Base-by-base conservation (phyloP, 1,284 basidiomycete species). In the Mycena sp. region DNA sequence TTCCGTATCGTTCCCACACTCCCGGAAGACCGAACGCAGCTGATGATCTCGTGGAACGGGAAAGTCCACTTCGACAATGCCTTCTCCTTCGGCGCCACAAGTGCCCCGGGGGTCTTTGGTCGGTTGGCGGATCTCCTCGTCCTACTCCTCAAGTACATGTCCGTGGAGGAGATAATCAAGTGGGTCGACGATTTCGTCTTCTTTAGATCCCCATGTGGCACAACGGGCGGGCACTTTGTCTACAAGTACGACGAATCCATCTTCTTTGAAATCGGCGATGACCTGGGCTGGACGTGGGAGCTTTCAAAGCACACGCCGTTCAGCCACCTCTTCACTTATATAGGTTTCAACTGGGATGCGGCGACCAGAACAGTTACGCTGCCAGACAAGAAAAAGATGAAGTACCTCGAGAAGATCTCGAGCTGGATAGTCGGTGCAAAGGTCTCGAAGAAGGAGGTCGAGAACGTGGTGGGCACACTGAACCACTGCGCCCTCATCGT, bases 401-500 rank as follows among this genome's bases (percentile, higher is more conserved):
- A 74, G 23, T 76, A 74, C 58, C 49, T 70, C 0, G 25, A 19
- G 1, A 64, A 67, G 2, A 41, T 71, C 0, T n/a, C 1, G 3
- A 3, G 2, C 68, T 75, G 60, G 46, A 68, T 2, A 19, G 12
- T 11, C n/a, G 25, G 17, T 57, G 26, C 50, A 3, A 1, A 4
- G 4, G 65, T 70, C 25, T 26, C 64, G 1, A 43, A 68, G 26
- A 30, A 62, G 9, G 71, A 74, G 10, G 65, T 70, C 3, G 61
- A 70, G 51, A 66, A 67, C 23, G 58, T 78, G 0, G 74, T 78
- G 48, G 76, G 79, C 14, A 73, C 75, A 5, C 69, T 81, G 0
- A 73, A 70, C 28, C 79, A 81, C 59, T 69, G 75, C 6, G 53
- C 75, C 0, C 77, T 79, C 17, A 71, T 80, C 14, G 71, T 74